A percentile compares a stretch with the other conserved stretches of the same genome.
Evolutionary conservation across 129 eudicot genomes (phyloP).

Genomic region (Chrysanthemum makinoi): DNA sequence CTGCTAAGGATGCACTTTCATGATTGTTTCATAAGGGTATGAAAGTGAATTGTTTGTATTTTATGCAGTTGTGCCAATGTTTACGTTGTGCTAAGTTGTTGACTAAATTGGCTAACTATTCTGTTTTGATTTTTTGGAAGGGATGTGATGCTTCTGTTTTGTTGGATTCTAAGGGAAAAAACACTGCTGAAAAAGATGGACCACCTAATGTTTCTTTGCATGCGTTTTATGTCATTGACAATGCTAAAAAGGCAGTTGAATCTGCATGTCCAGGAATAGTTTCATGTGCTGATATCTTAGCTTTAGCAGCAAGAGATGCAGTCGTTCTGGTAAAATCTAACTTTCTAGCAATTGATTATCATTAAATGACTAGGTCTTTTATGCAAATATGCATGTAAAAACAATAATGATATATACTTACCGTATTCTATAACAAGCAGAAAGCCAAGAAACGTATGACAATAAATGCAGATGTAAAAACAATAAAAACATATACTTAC

Average conservation of each 20-base stretch:
- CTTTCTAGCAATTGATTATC: not conserved
- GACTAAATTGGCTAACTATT: not conserved
- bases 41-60: not conserved
- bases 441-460: not conserved
- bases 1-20: slow-evolving; percentile 24
- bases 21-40: slow-evolving; percentile 18
- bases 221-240: slow-evolving; percentile 16
- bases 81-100: not conserved
- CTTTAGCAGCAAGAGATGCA: slow-evolving; percentile 19
- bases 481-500: too few species aligned
- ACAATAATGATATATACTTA: too few species aligned
- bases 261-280: slow-evolving; percentile 22
- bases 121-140: slow-evolving; percentile 1
- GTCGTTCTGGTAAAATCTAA: slow-evolving; percentile 9
- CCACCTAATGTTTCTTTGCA: slow-evolving; percentile 22
- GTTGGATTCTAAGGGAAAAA: slow-evolving; percentile 19
- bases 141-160: slow-evolving; percentile 23
- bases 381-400: too few species aligned
- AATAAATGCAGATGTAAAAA: not conserved
- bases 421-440: too few species aligned
- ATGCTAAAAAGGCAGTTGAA: slow-evolving; percentile 17
- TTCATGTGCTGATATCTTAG: slow-evolving; percentile 23
- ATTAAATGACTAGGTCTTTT: too few species aligned
- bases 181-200: slow-evolving; percentile 15
- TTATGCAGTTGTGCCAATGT: not conserved